These are phyloP conservation scores for Cercospora zeae-maydis DNA, from an alignment of 2,329 filamentous ascomycete species.

Conservation along the genomic window DNA sequence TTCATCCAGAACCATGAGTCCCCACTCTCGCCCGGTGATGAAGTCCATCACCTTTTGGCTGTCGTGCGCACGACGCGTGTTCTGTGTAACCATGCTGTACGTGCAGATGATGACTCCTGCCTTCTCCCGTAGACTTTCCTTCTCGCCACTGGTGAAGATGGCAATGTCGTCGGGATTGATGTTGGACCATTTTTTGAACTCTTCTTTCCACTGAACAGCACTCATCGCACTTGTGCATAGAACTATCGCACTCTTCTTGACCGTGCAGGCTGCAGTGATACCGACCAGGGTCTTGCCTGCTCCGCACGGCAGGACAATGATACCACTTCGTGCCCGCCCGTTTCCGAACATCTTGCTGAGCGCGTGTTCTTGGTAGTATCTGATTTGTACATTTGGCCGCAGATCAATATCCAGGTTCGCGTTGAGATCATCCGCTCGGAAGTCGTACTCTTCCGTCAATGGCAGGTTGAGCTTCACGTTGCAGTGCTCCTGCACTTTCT, in stretches of 20 bases:
- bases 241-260: constrained; percentile 94
- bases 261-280: constrained; percentile 96
- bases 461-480: constrained; percentile 75
- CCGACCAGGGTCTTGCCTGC: constrained; percentile 96
- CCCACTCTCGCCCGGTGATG: constrained; percentile 85
- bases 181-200: constrained; percentile 99
- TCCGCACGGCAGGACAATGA: constrained; percentile 94
- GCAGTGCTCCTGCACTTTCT: constrained; percentile 84
- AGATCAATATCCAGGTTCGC: constrained; percentile 91
- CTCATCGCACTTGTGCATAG: constrained; percentile 98
- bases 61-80: constrained; percentile 81
- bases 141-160: constrained; percentile 91
- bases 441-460: constrained; percentile 95
- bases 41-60: constrained; percentile 98
- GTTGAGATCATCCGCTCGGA: constrained; percentile 84
- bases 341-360: constrained; percentile 99
- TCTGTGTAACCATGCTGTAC: constrained; percentile 98
- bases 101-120: constrained; percentile 97
- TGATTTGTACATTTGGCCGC: constrained; percentile 82
- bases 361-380: constrained; percentile 94
- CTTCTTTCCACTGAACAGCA: constrained; percentile 91
- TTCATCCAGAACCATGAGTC: constrained; percentile 93
- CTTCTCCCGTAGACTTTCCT: constrained; percentile 77
- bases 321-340: constrained; percentile 91
- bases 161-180: constrained; percentile 91